phyloP scores from a whole-genome alignment of 371 early-diverging fungal genomes.

The Nematocida ironsii region DNA sequence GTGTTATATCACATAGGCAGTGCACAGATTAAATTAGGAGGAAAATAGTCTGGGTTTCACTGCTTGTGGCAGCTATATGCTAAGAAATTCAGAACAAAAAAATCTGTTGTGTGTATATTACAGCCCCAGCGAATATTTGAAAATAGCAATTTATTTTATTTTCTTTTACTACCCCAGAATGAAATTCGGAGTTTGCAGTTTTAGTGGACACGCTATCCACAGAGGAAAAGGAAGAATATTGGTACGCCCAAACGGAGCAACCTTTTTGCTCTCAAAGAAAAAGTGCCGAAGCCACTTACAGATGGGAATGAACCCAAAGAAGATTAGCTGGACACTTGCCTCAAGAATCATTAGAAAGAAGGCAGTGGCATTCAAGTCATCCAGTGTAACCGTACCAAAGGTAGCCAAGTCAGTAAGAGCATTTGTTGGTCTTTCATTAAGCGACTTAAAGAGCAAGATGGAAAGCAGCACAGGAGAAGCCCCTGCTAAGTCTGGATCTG shows the following conservation, averaged over 20 bases:
- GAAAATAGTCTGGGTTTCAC: too few species aligned
- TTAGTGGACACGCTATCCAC: constrained; percentile 58
- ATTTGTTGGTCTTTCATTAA: constrained; percentile 53
- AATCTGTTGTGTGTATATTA: too few species aligned
- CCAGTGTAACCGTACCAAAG: constrained; percentile 43
- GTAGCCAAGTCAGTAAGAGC: constrained; percentile 52
- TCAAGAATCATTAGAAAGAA: constrained; percentile 54
- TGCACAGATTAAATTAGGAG: too few species aligned
- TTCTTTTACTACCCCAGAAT: constrained; percentile 56
- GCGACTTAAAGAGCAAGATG: constrained; percentile 57
- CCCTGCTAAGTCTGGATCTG: constrained; percentile 8
- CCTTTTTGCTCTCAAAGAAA: constrained; percentile 39
- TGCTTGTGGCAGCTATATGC: too few species aligned
- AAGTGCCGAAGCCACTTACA: constrained; percentile 49
- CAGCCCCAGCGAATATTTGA: neutral
- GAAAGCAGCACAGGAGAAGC: neutral
- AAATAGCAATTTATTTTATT: constrained; percentile 42
- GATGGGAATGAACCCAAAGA: constrained; percentile 58
- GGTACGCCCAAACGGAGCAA: constrained; percentile 43
- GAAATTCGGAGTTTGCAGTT: constrained; percentile 58
- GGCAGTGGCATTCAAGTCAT: constrained; percentile 52
- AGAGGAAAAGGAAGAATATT: constrained; percentile 57
- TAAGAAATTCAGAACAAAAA: too few species aligned
- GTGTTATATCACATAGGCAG: too few species aligned
- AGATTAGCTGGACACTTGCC: constrained; percentile 50